Base-by-base conservation (phyloP, 2,329 filamentous ascomycete species). In the Penicillium paneum region DNA sequence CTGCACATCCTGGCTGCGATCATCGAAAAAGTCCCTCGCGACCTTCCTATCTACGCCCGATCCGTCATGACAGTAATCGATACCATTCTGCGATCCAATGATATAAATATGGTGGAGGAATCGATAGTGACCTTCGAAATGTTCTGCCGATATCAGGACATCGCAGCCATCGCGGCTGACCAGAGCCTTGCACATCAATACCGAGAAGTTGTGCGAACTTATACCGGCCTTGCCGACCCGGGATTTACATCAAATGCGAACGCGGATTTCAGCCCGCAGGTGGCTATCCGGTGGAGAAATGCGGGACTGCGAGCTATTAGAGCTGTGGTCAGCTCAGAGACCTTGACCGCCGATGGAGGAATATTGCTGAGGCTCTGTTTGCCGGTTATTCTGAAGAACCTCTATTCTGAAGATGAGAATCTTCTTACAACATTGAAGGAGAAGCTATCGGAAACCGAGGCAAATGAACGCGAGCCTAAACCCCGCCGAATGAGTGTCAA, bases 61-160 rank as follows among this genome's bases (percentile, higher is more conserved):
- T 90, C 89, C 67, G 86, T 97, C 52, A 84, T 97, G 69, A 89
- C 87, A 65, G 89, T 97, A 61, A 83, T 97, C 67, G 85, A 88
- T 61, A 87, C 87, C 52, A 87, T 97, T 65, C 83, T 97, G 50
- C 84, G 85, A 56, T 95, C 91, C 59, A 86, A 87, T 72, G 91
- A 97, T 72, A 88, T 97, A 60, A 90, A 88, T 63, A 90, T 97
- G 86, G 87, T 96, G 58, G 92, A 97, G 75, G 91, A 92, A 34
- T 94, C 91, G 3, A 82, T 96, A 59, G 83, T 87, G 3, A 91
- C 90, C 3, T 97, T 96, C 70, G 86, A 92, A 66, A 87, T 87
- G 24, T 94, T 97, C 68, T 97, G 93, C 77, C 83, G 86, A 56
- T 83, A 96, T 75, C 91, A 96, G 72, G 92, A 97, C 67, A 86